Percentiles rank a stretch among this genome's conserved stretches.
Conservation (phyloP, 148 eudicot species). For the Agrostemma githago region DNA sequence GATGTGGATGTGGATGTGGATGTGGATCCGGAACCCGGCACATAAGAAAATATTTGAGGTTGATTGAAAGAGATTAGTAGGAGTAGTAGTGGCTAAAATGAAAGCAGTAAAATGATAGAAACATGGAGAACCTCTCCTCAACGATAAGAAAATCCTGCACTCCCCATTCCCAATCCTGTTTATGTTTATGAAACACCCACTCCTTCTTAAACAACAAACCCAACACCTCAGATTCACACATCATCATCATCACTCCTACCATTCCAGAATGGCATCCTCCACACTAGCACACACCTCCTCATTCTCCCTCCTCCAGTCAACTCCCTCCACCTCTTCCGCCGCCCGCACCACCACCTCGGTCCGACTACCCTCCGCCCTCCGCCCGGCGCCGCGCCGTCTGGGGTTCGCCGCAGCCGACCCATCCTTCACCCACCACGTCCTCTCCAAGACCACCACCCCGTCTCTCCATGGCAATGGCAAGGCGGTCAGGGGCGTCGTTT, state of each 20-base stretch:
- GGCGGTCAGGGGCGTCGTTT: constrained; percentile 47
- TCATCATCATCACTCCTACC: neutral
- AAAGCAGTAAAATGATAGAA: too few relatives aligned
- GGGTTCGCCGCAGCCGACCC: constrained; percentile 52
- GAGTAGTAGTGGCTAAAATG: too few relatives aligned
- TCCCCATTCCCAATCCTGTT: too few relatives aligned
- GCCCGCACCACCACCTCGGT: constrained; percentile 33
- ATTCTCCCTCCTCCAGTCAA: constrained; percentile 41
- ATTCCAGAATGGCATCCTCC: constrained; percentile 54
- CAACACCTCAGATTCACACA: neutral
- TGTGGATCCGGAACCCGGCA: too few relatives aligned
- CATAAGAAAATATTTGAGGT: too few relatives aligned
- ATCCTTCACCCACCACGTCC: constrained; percentile 43
- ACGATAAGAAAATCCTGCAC: too few relatives aligned
- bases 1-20: too few relatives aligned
- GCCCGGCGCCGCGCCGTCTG: constrained; percentile 46
- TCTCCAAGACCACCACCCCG: constrained; percentile 47
- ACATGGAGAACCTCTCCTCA: too few relatives aligned
- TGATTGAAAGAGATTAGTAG: too few relatives aligned
- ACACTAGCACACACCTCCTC: constrained; percentile 59
- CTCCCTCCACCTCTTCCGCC: constrained; percentile 42
- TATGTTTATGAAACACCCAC: too few relatives aligned
- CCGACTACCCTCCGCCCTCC: constrained; percentile 40
- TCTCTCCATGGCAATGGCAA: constrained; percentile 30
- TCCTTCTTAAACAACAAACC: neutral